A percentile compares a stretch with the other conserved stretches of the same genome.
Evolutionary conservation across 2,329 filamentous ascomycete species (phyloP).

Genomic region (Xylariaceae sp.): DNA sequence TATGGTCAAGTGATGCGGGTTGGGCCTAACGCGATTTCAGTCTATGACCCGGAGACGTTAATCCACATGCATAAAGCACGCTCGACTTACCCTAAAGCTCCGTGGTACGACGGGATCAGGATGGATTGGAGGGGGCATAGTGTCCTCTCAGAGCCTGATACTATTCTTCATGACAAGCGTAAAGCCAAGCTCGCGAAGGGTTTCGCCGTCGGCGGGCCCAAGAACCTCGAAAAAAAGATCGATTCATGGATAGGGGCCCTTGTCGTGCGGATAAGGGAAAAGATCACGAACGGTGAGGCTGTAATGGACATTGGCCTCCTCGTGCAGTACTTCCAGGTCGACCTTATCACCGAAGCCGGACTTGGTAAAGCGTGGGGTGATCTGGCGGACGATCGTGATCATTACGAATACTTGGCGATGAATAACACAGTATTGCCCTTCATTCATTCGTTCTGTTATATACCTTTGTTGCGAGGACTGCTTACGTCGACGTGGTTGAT

Average conservation of each 20-base stretch:
- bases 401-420: constrained; percentile 20
- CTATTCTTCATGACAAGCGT: constrained; percentile 20
- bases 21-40: constrained; percentile 22
- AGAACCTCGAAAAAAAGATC: constrained; percentile 22
- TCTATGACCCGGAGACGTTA: constrained; percentile 23
- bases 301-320: constrained; percentile 21
- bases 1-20: constrained; percentile 25
- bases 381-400: constrained; percentile 20
- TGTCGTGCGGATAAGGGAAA: constrained; percentile 15
- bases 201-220: constrained; percentile 23
- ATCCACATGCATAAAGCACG: constrained; percentile 24
- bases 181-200: constrained; percentile 23
- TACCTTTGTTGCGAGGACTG: constrained; percentile 16
- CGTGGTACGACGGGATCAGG: constrained; percentile 22
- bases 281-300: constrained; percentile 9
- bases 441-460: constrained; percentile 12
- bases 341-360: constrained; percentile 20
- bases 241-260: constrained; percentile 19
- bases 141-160: constrained; percentile 20
- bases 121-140: constrained; percentile 24
- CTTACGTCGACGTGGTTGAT: constrained; percentile 20
- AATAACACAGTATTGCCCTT: constrained; percentile 13
- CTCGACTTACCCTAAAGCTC: constrained; percentile 20
- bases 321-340: constrained; percentile 23
- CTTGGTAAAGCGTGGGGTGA: constrained; percentile 23